Conservation (phyloP, 176 grass and related monocot genomes). For the Oryza glaberrima region DNA sequence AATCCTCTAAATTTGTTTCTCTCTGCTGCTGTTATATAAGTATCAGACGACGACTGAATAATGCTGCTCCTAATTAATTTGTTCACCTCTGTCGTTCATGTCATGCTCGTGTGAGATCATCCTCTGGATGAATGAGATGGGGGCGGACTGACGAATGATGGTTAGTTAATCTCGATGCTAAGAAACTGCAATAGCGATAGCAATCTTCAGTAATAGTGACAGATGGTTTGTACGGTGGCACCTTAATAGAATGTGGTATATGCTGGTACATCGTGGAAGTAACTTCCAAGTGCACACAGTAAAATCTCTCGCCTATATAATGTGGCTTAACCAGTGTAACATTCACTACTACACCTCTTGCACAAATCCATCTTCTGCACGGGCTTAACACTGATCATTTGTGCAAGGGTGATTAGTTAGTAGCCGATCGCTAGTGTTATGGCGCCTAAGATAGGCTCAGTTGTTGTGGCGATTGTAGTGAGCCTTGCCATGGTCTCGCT, state of each 20-base stretch:
- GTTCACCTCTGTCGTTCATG: not conserved
- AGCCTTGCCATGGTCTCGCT: constrained; percentile 34
- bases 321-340: not conserved
- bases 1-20: no score
- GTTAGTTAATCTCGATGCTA: not conserved
- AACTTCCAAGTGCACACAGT: not conserved
- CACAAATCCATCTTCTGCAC: not conserved
- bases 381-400: not conserved
- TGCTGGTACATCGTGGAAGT: not conserved
- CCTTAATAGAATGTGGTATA: not conserved
- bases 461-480: constrained; percentile 2
- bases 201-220: not conserved
- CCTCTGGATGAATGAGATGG: not conserved
- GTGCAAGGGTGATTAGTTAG: not conserved
- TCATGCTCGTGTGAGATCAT: not conserved
- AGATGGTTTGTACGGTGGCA: not conserved
- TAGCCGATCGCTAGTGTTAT: not conserved
- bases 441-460: not conserved
- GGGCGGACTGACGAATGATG: not conserved
- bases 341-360: not conserved
- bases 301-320: not conserved
- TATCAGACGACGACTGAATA: not conserved
- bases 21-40: no score
- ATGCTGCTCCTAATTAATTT: not conserved
- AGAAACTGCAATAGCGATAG: not conserved